These are phyloP conservation scores for Solanum bulbocastanum DNA, from an alignment of 257 asterid species.

Conservation along the genomic window DNA sequence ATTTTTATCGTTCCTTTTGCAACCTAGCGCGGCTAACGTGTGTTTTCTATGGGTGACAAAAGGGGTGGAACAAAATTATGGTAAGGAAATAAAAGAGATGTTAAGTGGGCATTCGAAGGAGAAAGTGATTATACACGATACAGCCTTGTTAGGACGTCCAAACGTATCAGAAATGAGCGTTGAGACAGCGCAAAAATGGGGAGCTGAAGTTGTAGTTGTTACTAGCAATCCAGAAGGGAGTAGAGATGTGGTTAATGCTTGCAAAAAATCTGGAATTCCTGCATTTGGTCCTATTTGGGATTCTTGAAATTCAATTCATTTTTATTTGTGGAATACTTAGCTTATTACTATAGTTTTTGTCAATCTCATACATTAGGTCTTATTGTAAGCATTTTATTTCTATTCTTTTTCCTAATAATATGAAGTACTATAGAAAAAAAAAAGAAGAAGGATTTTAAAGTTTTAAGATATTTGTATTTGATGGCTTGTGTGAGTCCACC, in stretches of 20 bases:
- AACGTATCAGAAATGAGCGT: constrained; percentile 49
- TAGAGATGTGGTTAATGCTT: constrained; percentile 48
- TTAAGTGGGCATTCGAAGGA: constrained; percentile 40
- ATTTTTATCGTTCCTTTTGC: constrained; percentile 55
- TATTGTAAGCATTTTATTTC: background rate
- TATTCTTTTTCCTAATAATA: background rate
- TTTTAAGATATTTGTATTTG: background rate
- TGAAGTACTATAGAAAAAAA: background rate
- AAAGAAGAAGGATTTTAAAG: no score
- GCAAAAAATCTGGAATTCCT: constrained; percentile 49
- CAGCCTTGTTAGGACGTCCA: constrained; percentile 56
- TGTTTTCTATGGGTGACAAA: constrained; percentile 66
- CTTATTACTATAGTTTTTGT: background rate
- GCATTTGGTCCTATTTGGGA: constrained; percentile 78
- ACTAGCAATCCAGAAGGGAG: constrained; percentile 75
- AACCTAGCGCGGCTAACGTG: constrained; percentile 44
- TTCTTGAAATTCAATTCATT: constrained; percentile 18
- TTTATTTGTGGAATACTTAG: background rate
- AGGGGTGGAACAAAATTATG: constrained; percentile 55
- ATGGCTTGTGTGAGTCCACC: background rate
- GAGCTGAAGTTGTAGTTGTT: constrained; percentile 63
- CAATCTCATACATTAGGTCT: background rate
- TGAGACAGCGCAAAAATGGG: constrained; percentile 32
- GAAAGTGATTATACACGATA: constrained; percentile 51
- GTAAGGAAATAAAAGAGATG: constrained; percentile 41